Evolutionary conservation across 495 filamentous ascomycete species (phyloP).

Genomic region (Xylaria sp.): DNA sequence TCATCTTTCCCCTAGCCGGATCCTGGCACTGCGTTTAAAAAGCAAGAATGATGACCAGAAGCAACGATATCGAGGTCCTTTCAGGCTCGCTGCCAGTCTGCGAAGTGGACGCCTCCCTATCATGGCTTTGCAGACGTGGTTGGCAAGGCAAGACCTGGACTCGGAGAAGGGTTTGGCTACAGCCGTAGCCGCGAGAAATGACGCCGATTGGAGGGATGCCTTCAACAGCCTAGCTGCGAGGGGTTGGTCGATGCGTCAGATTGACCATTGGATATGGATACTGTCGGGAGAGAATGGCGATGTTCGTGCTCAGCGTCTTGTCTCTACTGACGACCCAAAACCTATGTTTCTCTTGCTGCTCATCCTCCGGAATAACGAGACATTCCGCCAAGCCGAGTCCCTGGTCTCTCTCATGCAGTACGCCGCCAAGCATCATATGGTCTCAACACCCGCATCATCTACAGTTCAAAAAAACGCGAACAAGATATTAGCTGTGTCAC

Average conservation of each 20-base stretch:
- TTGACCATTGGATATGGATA: constrained; percentile 54
- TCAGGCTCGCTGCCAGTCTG: constrained; percentile 24
- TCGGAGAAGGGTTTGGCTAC: constrained; percentile 25
- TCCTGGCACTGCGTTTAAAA: constrained; percentile 33
- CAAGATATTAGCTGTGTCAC: constrained; percentile 33
- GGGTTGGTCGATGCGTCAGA: constrained; percentile 37
- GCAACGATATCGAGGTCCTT: constrained; percentile 24
- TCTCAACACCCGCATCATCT: background rate
- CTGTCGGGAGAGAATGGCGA: constrained; percentile 45
- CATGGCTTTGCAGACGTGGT: constrained; percentile 40
- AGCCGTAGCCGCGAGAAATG: constrained; percentile 31
- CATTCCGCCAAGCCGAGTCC: constrained; percentile 35
- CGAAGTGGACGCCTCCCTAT: constrained; percentile 41
- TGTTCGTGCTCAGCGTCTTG: constrained; percentile 42
- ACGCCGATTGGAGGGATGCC: constrained; percentile 41
- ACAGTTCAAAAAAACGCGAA: background rate
- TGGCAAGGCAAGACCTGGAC: constrained; percentile 38
- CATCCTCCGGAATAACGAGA: constrained; percentile 43
- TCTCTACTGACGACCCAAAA: constrained; percentile 41
- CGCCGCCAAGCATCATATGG: constrained; percentile 41
- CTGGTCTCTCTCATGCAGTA: constrained; percentile 44
- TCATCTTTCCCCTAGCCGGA: constrained; percentile 30
- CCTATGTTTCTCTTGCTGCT: constrained; percentile 49
- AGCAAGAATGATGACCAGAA: constrained; percentile 29
- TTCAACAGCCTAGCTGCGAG: constrained; percentile 34